Conservation (phyloP, 2,329 filamentous ascomycete species). For the Monilinia aucupariae region DNA sequence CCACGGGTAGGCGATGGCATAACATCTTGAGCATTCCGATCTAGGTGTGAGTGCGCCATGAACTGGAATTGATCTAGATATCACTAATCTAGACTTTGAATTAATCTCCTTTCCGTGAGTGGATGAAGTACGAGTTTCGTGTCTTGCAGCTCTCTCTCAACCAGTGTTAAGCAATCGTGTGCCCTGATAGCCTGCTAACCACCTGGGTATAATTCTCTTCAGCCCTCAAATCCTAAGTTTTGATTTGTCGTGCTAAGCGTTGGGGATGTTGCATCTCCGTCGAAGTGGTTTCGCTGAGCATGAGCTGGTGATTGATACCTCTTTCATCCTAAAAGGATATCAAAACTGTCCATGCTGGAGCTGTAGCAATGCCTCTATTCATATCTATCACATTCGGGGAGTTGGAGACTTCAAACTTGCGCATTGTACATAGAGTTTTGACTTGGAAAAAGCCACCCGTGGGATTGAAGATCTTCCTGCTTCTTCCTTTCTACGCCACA, state of each 20-base stretch:
- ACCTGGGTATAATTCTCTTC: not conserved
- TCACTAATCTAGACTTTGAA: not conserved
- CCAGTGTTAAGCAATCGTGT: not conserved
- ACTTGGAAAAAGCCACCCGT: not conserved
- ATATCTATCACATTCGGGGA: too few relatives aligned
- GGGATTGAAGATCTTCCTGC: not conserved
- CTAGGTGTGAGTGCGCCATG: not conserved
- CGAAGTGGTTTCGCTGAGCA: not conserved
- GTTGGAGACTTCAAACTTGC: too few relatives aligned
- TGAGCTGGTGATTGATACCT: not conserved
- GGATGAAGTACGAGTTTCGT: not conserved
- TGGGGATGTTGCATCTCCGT: not conserved
- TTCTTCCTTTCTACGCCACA: constrained; percentile 9
- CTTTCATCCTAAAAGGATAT: not conserved
- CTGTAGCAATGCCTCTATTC: not conserved
- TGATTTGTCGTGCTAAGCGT: not conserved
- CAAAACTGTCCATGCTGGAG: not conserved
- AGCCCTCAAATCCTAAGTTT: not conserved
- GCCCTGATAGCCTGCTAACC: not conserved
- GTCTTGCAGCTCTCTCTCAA: not conserved
- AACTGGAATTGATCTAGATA: not conserved
- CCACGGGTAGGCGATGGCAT: not conserved
- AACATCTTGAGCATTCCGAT: constrained; percentile 1
- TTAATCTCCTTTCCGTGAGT: not conserved
- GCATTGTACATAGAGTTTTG: not conserved